Conservation (phyloP, 2,329 filamentous ascomycete species). For the Lecanoromycetidae sp. region DNA sequence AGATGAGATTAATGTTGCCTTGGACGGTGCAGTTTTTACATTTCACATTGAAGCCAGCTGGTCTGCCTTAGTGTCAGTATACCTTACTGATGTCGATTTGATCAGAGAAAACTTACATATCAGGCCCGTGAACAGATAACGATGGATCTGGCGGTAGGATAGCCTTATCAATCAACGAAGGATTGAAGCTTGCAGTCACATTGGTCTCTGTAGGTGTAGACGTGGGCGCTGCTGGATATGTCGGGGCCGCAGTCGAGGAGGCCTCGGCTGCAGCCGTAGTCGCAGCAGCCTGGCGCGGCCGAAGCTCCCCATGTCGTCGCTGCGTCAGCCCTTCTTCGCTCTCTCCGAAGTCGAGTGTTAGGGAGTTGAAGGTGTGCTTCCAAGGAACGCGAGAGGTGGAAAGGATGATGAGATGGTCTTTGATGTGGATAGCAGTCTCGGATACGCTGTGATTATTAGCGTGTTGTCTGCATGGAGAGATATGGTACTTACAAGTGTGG, state of each 20-base stretch:
- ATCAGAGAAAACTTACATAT: not conserved
- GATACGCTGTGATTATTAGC: constrained; percentile 10
- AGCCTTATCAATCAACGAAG: constrained; percentile 7
- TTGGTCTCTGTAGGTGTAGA: constrained; percentile 5
- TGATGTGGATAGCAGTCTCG: not conserved
- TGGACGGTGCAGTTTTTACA: constrained; percentile 28
- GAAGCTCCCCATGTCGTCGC: not conserved
- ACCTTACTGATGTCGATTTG: not conserved
- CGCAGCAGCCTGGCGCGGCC: constrained; percentile 6
- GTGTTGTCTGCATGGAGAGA: too few species aligned
- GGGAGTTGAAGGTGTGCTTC: constrained; percentile 11
- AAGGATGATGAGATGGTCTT: constrained; percentile 8
- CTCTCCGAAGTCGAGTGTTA: constrained; percentile 14
- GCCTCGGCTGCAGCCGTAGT: constrained; percentile 6
- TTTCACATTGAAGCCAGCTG: constrained; percentile 23
- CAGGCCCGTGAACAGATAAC: constrained; percentile 1
- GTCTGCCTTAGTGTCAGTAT: constrained; percentile 21
- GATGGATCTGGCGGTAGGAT: constrained; percentile 13
- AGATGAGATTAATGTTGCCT: constrained; percentile 23
- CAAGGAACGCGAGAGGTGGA: constrained; percentile 8
- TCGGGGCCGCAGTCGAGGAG: not conserved
- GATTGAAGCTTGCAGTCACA: constrained; percentile 4
- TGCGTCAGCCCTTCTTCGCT: constrained; percentile 4
- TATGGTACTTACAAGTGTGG: constrained; percentile 26
- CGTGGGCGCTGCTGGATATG: constrained; percentile 13